Evolutionary conservation across 768 basidiomycete species (phyloP).

Genomic region (Termitomyces titanicus): DNA sequence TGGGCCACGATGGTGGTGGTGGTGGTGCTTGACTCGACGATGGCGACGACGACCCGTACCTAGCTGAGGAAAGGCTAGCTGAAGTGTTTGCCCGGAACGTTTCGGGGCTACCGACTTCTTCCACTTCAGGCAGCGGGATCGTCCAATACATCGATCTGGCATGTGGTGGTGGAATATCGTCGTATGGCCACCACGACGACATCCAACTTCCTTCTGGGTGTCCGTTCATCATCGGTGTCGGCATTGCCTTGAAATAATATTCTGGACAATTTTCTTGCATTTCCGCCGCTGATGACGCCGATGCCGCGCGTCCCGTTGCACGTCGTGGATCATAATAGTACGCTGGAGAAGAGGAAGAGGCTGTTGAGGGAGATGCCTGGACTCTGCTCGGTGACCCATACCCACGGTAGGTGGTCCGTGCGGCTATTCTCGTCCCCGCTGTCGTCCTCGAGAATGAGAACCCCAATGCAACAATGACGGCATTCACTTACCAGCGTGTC

Average conservation of each 20-base stretch:
- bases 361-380: not conserved
- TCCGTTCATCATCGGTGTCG: not conserved
- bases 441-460: not conserved
- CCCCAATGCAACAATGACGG: not conserved
- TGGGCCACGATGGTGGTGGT: not conserved
- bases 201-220: not conserved
- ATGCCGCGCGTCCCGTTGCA: not conserved
- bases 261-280: not conserved
- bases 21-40: not conserved
- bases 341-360: not conserved
- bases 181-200: not conserved
- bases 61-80: not conserved
- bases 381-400: not conserved
- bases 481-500: not conserved
- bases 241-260: not conserved
- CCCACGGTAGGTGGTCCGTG: not conserved
- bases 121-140: conserved; percentile 6
- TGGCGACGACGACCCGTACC: not conserved
- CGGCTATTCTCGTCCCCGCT: not conserved
- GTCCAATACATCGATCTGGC: conserved; percentile 7
- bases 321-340: not conserved
- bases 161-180: conserved; percentile 7
- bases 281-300: not conserved
- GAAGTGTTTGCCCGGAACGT: not conserved
- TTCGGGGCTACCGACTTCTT: not conserved